These are phyloP conservation scores for Lipomyces chichibuensis DNA, from an alignment of 805 yeast genomes.

Conservation along the genomic window DNA sequence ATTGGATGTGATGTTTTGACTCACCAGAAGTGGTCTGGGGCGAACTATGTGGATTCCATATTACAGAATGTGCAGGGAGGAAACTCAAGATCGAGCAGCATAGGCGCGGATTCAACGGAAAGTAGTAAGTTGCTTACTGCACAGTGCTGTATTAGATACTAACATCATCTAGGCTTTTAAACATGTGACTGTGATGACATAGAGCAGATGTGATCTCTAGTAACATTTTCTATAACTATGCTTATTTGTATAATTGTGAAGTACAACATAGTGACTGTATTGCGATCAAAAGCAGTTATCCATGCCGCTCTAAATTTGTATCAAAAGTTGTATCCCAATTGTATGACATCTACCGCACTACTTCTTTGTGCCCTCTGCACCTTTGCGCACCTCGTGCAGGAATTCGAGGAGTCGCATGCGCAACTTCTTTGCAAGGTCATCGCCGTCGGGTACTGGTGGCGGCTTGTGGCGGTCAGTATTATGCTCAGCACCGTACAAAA, in stretches of 20 bases:
- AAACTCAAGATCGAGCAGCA: conserved; percentile 29
- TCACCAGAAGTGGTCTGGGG: conserved; percentile 67
- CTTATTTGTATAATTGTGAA: not conserved
- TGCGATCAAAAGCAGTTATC: not conserved
- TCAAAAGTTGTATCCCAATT: not conserved
- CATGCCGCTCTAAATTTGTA: not conserved
- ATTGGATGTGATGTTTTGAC: conserved; percentile 57
- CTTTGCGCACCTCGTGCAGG: conserved; percentile 31
- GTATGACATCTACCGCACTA: not conserved
- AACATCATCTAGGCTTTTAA: not conserved
- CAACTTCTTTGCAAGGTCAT: conserved; percentile 25
- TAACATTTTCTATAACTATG: not conserved
- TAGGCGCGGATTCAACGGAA: conserved; percentile 33
- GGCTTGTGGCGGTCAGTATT: conserved; percentile 5
- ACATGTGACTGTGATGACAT: not conserved
- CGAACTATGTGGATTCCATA: conserved; percentile 55
- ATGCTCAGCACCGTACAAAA: not conserved
- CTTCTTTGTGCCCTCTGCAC: conserved; percentile 32
- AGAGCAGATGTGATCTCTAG: not conserved
- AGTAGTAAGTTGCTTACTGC: conserved; percentile 13
- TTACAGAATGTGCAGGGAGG: conserved; percentile 51
- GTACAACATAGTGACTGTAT: too few relatives aligned
- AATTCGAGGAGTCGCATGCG: conserved; percentile 27
- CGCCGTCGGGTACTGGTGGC: conserved; percentile 28
- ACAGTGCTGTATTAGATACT: not conserved